These are phyloP conservation scores for Pholiota microspora DNA, from an alignment of 768 basidiomycete genomes.

Conservation along the genomic window DNA sequence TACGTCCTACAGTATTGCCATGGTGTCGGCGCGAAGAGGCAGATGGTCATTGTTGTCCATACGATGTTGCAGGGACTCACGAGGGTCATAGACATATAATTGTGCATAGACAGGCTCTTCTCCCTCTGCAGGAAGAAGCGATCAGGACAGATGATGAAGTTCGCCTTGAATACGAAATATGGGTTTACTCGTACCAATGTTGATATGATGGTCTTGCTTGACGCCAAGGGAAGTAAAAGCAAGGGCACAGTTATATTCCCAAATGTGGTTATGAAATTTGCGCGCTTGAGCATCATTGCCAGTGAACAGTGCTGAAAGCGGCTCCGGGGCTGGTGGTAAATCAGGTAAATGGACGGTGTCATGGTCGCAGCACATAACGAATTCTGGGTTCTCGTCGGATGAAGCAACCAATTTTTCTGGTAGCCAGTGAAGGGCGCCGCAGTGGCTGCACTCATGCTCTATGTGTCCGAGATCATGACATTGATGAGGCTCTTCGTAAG, in stretches of 20 bases:
- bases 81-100: conserved; percentile 37
- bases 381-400: background rate
- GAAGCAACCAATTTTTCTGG: background rate
- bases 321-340: conserved; percentile 1
- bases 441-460: conserved; percentile 1
- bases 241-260: conserved; percentile 36
- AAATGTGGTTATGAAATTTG: conserved; percentile 31
- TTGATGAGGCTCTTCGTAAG: background rate
- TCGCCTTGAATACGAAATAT: conserved; percentile 25
- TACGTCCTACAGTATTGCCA: too few species aligned
- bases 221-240: conserved; percentile 39
- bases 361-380: conserved; percentile 7
- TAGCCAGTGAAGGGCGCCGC: conserved; percentile 5
- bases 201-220: conserved; percentile 23
- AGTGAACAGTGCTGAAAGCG: conserved; percentile 8
- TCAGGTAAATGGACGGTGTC: conserved; percentile 2
- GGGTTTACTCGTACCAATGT: conserved; percentile 14
- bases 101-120: conserved; percentile 32
- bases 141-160: conserved; percentile 33
- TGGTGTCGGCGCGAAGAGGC: too few species aligned
- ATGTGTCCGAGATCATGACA: conserved; percentile 3
- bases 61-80: conserved; percentile 27
- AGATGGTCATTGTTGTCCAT: conserved; percentile 19
- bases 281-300: conserved; percentile 5
- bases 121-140: conserved; percentile 24